Percentiles rank a stretch among this genome's conserved stretches.
Evolutionary conservation across 2,329 filamentous ascomycete species (phyloP).

Genomic region (Chrysoporthe cubensis): DNA sequence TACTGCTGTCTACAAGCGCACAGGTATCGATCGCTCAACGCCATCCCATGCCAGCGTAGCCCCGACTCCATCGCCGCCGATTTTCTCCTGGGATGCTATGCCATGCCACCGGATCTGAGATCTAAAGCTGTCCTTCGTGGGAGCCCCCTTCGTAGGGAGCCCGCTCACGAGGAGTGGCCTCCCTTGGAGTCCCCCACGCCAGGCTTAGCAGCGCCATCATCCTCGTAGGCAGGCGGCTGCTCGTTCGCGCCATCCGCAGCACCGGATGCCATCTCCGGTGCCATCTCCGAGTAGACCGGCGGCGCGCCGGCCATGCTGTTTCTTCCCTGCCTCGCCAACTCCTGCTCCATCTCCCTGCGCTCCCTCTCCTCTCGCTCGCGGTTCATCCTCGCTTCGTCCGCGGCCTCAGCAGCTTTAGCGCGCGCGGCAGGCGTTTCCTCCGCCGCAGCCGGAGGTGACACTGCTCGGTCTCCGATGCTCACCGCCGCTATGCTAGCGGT

Average conservation of each 20-base stretch:
- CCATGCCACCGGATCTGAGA: background rate
- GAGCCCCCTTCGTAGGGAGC: background rate
- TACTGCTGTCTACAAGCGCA: background rate
- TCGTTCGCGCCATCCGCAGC: conserved; percentile 27
- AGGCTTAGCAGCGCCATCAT: conserved; percentile 30
- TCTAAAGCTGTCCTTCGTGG: no score
- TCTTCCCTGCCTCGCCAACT: conserved; percentile 9
- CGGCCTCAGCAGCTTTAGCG: conserved; percentile 34
- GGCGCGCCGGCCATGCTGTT: conserved; percentile 30
- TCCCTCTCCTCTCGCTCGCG: conserved; percentile 23
- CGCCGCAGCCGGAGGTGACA: conserved; percentile 12
- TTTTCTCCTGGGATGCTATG: background rate
- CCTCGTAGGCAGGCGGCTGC: conserved; percentile 38
- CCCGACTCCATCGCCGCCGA: background rate
- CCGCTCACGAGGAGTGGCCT: background rate
- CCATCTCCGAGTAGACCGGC: conserved; percentile 34
- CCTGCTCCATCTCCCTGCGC: conserved; percentile 20
- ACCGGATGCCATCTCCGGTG: conserved; percentile 12
- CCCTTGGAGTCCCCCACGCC: conserved; percentile 34
- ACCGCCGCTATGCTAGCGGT: conserved; percentile 25
- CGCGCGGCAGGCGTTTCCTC: conserved; percentile 21
- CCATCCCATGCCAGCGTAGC: background rate
- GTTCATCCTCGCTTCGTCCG: conserved; percentile 30
- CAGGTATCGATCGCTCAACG: background rate
- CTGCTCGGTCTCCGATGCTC: conserved; percentile 24